Evolutionary conservation across 345 rosid genomes (phyloP).

Genomic region (Isatis tinctoria): DNA sequence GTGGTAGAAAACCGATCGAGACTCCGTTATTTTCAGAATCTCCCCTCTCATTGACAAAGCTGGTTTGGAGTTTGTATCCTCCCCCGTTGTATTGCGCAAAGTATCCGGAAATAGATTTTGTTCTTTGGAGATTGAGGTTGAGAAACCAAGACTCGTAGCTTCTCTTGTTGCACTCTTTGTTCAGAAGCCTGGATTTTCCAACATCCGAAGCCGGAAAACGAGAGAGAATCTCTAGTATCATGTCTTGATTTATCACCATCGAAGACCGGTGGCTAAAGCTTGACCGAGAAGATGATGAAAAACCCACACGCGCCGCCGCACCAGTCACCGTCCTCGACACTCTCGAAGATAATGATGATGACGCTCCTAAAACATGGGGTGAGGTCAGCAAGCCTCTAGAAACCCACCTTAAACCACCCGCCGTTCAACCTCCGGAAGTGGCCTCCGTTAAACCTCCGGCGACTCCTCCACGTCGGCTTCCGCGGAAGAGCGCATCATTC

Average conservation of each 20-base stretch:
- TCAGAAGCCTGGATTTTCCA: background rate
- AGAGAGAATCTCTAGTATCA: slow-evolving; percentile 1
- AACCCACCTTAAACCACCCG: slow-evolving; percentile 49
- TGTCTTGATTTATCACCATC: slow-evolving; percentile 19
- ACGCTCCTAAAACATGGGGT: slow-evolving; percentile 80
- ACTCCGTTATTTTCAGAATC: background rate
- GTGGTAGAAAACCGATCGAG: background rate
- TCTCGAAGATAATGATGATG: slow-evolving; percentile 47
- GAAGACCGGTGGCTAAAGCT: slow-evolving; percentile 80
- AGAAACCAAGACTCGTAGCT: slow-evolving; percentile 1
- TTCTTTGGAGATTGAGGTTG: background rate
- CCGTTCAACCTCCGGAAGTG: background rate
- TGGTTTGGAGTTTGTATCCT: background rate
- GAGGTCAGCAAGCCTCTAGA: slow-evolving; percentile 84
- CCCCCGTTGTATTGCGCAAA: background rate
- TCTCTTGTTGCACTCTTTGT: background rate
- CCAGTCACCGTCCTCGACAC: slow-evolving; percentile 31
- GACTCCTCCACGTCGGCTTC: slow-evolving; percentile 32
- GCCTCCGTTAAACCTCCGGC: slow-evolving; percentile 22
- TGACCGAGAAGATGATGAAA: slow-evolving; percentile 37
- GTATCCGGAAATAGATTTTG: background rate
- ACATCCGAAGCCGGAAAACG: background rate
- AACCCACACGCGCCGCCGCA: slow-evolving; percentile 27
- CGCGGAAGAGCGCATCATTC: slow-evolving; percentile 54
- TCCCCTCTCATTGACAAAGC: background rate